These are phyloP conservation scores for Fusarium piperis DNA, from an alignment of 2,329 filamentous ascomycete genomes.

Conservation along the genomic window DNA sequence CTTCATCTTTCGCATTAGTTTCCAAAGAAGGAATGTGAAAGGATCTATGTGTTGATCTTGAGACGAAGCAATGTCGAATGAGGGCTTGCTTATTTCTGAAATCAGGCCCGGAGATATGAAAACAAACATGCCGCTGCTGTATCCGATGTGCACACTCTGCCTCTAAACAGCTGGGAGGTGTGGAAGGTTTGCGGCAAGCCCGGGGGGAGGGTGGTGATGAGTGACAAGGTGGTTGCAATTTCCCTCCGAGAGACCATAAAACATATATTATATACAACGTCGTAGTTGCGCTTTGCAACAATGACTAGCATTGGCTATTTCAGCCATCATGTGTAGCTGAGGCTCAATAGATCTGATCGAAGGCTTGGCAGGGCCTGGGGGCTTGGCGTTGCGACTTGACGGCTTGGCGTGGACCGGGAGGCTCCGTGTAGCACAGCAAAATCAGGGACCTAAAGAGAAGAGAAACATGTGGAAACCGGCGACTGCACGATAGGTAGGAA, in stretches of 20 bases:
- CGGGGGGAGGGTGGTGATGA: not conserved
- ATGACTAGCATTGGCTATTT: not conserved
- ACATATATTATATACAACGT: not conserved
- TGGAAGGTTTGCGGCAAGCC: not conserved
- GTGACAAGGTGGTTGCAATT: not conserved
- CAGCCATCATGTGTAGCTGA: not conserved
- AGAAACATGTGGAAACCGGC: no score
- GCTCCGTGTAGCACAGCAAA: not conserved
- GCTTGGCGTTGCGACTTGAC: not conserved
- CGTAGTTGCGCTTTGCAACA: not conserved
- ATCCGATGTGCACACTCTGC: not conserved
- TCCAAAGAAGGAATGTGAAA: not conserved
- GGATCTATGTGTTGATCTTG: not conserved
- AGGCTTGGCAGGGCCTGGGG: not conserved
- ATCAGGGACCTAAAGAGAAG: not conserved
- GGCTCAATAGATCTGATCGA: not conserved
- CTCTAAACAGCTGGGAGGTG: not conserved
- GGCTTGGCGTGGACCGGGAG: not conserved
- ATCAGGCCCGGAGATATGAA: not conserved
- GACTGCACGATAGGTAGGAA: no score
- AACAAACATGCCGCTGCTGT: not conserved
- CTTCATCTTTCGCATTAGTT: not conserved
- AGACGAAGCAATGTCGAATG: not conserved
- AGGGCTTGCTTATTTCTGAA: not conserved
- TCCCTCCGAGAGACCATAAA: not conserved